A percentile compares a stretch with the other conserved stretches of the same genome.
phyloP scores from a whole-genome alignment of 805 yeast genomes.

The Pichia californica region DNA sequence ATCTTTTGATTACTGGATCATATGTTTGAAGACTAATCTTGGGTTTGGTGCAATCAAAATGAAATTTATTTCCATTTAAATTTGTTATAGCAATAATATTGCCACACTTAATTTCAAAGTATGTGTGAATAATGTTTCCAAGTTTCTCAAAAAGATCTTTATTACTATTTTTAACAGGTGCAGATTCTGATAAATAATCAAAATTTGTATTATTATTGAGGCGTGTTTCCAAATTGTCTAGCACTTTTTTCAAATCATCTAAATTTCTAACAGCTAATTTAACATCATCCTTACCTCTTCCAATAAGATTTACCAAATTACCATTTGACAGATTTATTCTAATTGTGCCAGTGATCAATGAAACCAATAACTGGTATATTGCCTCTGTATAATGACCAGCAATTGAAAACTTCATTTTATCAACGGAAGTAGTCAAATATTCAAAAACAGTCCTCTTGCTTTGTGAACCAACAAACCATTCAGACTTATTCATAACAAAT shows the following conservation, averaged over 20 bases:
- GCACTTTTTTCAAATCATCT: background rate
- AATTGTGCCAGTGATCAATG: slow-evolving; percentile 1
- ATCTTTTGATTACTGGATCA: slow-evolving; percentile 11
- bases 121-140: slow-evolving; percentile 2
- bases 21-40: slow-evolving; percentile 12
- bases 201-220: too few relatives aligned
- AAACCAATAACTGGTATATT: background rate
- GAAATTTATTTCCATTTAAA: slow-evolving; percentile 13
- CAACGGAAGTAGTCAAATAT: slow-evolving; percentile 7
- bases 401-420: slow-evolving; percentile 5
- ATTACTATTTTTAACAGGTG: too few relatives aligned
- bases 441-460: background rate
- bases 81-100: slow-evolving; percentile 1
- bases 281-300: slow-evolving; percentile 6
- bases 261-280: background rate
- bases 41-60: slow-evolving; percentile 12
- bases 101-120: slow-evolving; percentile 4
- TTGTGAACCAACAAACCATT: slow-evolving; percentile 10
- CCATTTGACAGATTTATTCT: slow-evolving; percentile 12
- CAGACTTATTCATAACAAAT: slow-evolving; percentile 2
- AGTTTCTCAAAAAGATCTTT: background rate
- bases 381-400: background rate
- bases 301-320: slow-evolving; percentile 9
- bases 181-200: too few relatives aligned
- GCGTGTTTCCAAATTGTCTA: background rate